A percentile compares a stretch with the other conserved stretches of the same genome.
These are phyloP conservation scores for Fusarium sp. DNA, from an alignment of 2,329 filamentous ascomycete genomes.

Conservation along the genomic window DNA sequence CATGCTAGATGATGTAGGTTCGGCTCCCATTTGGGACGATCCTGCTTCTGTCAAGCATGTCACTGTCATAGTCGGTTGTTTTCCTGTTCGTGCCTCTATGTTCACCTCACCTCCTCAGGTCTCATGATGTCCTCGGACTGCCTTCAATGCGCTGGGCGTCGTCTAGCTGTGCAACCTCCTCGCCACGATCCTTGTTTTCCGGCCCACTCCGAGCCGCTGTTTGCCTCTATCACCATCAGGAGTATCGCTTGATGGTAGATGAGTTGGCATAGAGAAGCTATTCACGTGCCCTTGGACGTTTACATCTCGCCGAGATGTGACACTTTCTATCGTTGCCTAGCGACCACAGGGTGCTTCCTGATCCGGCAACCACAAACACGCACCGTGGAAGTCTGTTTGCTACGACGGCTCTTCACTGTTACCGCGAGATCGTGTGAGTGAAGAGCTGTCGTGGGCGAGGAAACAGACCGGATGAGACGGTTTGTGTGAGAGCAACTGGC, in stretches of 20 bases:
- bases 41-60: not conserved
- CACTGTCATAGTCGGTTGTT: not conserved
- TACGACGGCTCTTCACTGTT: not conserved
- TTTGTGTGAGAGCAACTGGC: slow-evolving; percentile 5
- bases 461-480: not conserved
- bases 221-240: not conserved
- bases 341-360: slow-evolving; percentile 2
- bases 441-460: not conserved
- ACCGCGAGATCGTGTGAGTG: slow-evolving; percentile 2
- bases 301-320: slow-evolving; percentile 4
- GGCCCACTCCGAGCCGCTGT: not conserved
- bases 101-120: not conserved
- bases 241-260: no score
- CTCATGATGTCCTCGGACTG: not conserved
- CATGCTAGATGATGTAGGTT: not conserved
- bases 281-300: not conserved
- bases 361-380: slow-evolving; percentile 7
- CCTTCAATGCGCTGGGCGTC: not conserved
- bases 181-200: not conserved
- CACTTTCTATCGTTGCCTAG: slow-evolving; percentile 20
- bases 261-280: not conserved
- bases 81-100: not conserved
- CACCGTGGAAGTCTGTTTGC: not conserved
- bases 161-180: not conserved
- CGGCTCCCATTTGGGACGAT: not conserved